Evolutionary conservation across 306 rosid species (phyloP).

Genomic region (Clitoria ternatea): DNA sequence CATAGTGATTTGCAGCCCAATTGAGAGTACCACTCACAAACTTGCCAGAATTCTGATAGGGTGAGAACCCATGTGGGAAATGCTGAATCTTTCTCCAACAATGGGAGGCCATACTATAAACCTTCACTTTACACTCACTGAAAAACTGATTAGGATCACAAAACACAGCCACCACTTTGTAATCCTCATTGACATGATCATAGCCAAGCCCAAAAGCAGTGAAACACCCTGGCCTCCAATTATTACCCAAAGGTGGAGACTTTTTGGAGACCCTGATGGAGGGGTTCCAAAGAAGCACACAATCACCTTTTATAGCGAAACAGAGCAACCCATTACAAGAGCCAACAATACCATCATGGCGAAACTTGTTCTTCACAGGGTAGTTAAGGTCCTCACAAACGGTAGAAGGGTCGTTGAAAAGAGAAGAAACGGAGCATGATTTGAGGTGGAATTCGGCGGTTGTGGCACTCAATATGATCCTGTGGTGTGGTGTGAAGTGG

Average conservation of each 20-base stretch:
- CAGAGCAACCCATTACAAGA: slow-evolving; percentile 47
- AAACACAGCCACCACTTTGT: slow-evolving; percentile 48
- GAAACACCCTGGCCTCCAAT: slow-evolving; percentile 50
- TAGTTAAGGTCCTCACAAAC: slow-evolving; percentile 31
- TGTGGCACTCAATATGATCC: slow-evolving; percentile 41
- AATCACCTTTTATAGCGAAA: slow-evolving; percentile 48
- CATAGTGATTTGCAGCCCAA: slow-evolving; percentile 30
- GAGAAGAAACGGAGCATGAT: slow-evolving; percentile 33
- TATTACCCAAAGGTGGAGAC: slow-evolving; percentile 45
- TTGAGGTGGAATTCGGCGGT: slow-evolving; percentile 41
- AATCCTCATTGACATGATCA: slow-evolving; percentile 39
- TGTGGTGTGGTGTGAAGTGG: slow-evolving; percentile 25
- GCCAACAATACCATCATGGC: slow-evolving; percentile 47
- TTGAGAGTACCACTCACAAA: slow-evolving; percentile 45
- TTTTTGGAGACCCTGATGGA: slow-evolving; percentile 39
- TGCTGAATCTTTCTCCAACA: slow-evolving; percentile 46
- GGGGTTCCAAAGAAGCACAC: slow-evolving; percentile 52
- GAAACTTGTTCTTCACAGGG: slow-evolving; percentile 44
- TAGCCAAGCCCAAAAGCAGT: slow-evolving; percentile 51
- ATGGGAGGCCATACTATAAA: slow-evolving; percentile 28
- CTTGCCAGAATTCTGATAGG: slow-evolving; percentile 37
- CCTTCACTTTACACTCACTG: slow-evolving; percentile 40
- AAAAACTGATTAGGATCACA: slow-evolving; percentile 34
- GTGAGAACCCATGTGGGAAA: slow-evolving; percentile 37
- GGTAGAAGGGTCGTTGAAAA: slow-evolving; percentile 23